Conservation (phyloP, 306 rosid genomes). For the Cajanus cajan region DNA sequence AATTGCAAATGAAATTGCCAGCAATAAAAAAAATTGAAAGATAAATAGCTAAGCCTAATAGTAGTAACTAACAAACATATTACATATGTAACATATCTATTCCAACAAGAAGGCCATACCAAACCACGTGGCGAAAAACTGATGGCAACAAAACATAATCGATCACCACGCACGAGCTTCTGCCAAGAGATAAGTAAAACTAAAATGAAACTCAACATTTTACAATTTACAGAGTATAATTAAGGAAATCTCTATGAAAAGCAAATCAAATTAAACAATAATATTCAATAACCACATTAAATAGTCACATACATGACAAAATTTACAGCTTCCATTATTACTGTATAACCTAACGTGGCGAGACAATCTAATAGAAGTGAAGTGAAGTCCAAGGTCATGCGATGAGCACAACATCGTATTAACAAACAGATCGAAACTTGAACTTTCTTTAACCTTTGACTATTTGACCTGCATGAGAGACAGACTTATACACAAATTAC, state of each 20-base stretch:
- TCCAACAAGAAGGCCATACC: constrained; percentile 45
- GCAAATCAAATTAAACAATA: not conserved
- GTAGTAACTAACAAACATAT: no score
- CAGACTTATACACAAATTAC: not conserved
- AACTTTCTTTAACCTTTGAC: not conserved
- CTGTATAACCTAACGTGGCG: constrained; percentile 34
- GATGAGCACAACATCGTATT: constrained; percentile 19
- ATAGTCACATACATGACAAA: constrained; percentile 49
- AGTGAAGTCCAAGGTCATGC: constrained; percentile 30
- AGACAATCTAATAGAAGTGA: constrained; percentile 40
- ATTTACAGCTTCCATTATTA: constrained; percentile 34
- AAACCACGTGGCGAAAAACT: constrained; percentile 43
- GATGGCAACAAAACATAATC: constrained; percentile 46
- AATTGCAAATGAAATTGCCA: not conserved
- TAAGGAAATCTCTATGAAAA: not conserved
- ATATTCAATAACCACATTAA: not conserved
- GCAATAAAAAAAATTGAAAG: not conserved
- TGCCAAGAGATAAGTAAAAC: constrained; percentile 27
- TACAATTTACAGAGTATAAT: no score
- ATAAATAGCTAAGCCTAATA: no score
- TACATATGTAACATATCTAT: no score
- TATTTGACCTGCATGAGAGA: constrained; percentile 25
- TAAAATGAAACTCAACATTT: constrained; percentile 18
- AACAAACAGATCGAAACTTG: not conserved
- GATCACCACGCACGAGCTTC: constrained; percentile 40